These are phyloP conservation scores for Anacardium occidentale DNA, from an alignment of 345 rosid species.

Conservation along the genomic window DNA sequence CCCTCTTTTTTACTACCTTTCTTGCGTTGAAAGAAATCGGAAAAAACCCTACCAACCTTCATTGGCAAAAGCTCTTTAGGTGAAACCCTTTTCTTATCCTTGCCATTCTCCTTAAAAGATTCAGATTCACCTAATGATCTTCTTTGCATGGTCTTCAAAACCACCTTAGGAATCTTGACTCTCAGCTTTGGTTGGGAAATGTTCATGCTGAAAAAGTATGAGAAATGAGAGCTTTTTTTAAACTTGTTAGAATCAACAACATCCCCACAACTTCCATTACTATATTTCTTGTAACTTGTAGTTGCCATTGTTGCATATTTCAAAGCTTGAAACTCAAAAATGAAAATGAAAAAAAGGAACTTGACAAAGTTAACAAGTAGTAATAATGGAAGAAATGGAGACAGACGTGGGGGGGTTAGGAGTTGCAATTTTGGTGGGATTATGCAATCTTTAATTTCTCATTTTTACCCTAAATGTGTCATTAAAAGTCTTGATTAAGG, in stretches of 20 bases:
- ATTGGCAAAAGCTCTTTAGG: conserved; percentile 5
- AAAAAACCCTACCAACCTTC: conserved; percentile 31
- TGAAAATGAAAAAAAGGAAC: not conserved
- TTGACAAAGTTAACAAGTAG: not conserved
- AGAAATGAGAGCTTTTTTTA: conserved; percentile 4
- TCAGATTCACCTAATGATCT: not conserved
- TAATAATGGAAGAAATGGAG: not conserved
- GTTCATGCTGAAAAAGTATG: conserved; percentile 14
- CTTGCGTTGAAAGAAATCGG: conserved; percentile 29
- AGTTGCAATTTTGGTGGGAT: conserved; percentile 27
- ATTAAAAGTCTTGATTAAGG: not conserved
- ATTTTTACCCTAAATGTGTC: not conserved
- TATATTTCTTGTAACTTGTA: not conserved
- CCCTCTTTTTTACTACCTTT: not conserved
- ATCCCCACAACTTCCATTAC: not conserved
- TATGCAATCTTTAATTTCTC: not conserved
- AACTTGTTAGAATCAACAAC: not conserved
- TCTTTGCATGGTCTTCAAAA: conserved; percentile 29
- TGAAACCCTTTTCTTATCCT: conserved; percentile 11
- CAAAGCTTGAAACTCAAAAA: not conserved
- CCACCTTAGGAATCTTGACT: conserved; percentile 29
- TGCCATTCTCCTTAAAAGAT: not conserved
- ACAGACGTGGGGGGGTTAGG: conserved; percentile 11
- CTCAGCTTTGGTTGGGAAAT: conserved; percentile 27
- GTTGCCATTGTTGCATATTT: conserved; percentile 9